Base-by-base conservation (phyloP, 164 flowering plant genomes). In the Houttuynia cordata region DNA sequence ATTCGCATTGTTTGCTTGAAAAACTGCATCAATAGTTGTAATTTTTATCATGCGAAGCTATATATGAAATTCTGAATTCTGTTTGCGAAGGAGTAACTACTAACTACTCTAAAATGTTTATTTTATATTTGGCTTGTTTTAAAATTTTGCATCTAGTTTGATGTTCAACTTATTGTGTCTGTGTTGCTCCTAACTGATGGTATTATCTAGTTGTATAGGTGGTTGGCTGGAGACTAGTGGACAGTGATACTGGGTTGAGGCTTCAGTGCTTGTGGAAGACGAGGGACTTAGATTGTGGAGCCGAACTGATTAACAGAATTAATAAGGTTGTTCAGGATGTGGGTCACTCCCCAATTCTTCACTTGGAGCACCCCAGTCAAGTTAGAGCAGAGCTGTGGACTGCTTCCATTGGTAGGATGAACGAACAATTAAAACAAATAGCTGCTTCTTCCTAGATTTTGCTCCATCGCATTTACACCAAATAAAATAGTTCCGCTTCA, bases 361-460 rank as follows among this genome's bases (percentile, higher is more conserved):
- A 81, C 68, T 60, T 88, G 58, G 88, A 88, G 53, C 76, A 81
- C 30, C 78, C 88, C 56, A 85, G 82, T 75, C 84, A 78, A 72
- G 90, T 91, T 61, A 76, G 84, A 62, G 98, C 96, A 63, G 86
- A 78, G 68, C 65, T 93, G 20, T 87, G 87, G 94, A 93, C 92
- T 60, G 51, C 76, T 70, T 74, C 84, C 41, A 81, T 92, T 47
- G 91, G 96, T 87, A 77, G 62, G 76, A 42, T 18, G 8, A 37
- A 63, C 34, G 61, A 20, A 9, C 18, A 37, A 0, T 52, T 8
- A 52, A n/a, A n/a, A n/a, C n/a, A n/a, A n/a, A n/a, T n/a, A 30
- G 6, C 37, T 30, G 37, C 37, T 30, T 30, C 37, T 30, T 30
- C 37, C 37, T n/a, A n/a, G n/a, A n/a, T n/a, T n/a, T n/a, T n/a